phyloP scores from a whole-genome alignment of 2,329 filamentous ascomycete species.

The Magnaporthales sp. region DNA sequence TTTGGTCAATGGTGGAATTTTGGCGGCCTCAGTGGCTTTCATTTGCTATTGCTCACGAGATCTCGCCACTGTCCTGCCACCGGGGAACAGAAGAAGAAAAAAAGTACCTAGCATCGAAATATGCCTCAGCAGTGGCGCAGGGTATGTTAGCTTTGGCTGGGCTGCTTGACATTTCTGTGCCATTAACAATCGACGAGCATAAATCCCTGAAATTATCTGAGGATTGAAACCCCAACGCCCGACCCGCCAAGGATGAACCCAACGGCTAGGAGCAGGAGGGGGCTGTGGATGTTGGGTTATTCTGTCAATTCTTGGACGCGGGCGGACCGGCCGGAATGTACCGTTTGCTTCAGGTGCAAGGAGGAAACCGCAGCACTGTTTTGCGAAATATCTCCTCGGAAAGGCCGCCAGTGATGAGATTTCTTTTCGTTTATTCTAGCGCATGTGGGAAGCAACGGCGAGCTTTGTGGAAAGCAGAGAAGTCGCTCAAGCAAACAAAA shows the following conservation, averaged over 20 bases:
- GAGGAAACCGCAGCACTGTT: neutral
- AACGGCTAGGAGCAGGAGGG: neutral
- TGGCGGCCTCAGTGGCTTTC: neutral
- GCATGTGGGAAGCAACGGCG: neutral
- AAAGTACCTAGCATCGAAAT: neutral
- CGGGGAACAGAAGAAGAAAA: neutral
- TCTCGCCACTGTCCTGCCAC: neutral
- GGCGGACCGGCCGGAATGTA: neutral
- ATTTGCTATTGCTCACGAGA: neutral
- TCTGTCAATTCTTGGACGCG: neutral
- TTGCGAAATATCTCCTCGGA: neutral
- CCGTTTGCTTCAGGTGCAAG: neutral
- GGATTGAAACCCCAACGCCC: neutral
- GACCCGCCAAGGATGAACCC: neutral
- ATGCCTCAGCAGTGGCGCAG: neutral
- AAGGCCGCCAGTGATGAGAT: neutral
- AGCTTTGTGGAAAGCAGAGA: neutral
- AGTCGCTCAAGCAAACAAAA: neutral
- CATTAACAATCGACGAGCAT: neutral
- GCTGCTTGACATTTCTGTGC: neutral
- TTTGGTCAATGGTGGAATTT: neutral
- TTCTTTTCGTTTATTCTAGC: neutral
- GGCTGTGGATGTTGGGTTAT: neutral
- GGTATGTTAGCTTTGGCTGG: neutral
- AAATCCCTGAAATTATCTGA: neutral